Percentiles rank a stretch among this genome's conserved stretches.
phyloP scores from a whole-genome alignment of 2,329 filamentous ascomycete species.

The Trichoderma breve region DNA sequence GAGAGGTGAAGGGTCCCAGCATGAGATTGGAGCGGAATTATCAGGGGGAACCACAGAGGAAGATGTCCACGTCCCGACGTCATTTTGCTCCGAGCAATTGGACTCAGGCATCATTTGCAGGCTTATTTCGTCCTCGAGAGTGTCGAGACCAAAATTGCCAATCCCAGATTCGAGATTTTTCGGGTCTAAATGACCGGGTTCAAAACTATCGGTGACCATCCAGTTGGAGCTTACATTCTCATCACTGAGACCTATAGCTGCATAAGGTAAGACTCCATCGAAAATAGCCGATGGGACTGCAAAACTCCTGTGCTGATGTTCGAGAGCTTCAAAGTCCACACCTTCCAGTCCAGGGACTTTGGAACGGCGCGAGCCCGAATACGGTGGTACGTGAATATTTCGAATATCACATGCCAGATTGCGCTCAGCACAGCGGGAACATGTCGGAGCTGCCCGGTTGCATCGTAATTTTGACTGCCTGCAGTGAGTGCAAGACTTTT shows the following conservation, averaged over 20 bases:
- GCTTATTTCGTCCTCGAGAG: neutral
- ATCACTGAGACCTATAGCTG: neutral
- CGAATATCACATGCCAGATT: slow-evolving; percentile 1
- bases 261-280: neutral
- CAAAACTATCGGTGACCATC: neutral
- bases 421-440: slow-evolving; percentile 6
- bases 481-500: slow-evolving; percentile 11
- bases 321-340: neutral
- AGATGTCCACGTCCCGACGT: neutral
- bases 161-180: neutral
- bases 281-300: neutral
- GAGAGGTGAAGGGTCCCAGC: neutral
- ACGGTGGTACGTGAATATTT: neutral
- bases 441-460: neutral
- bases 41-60: neutral
- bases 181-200: neutral
- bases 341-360: neutral
- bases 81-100: neutral
- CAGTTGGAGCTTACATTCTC: neutral
- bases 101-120: neutral
- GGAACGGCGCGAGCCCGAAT: neutral
- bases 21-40: neutral
- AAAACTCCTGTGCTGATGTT: neutral
- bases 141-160: neutral
- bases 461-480: neutral